Evolutionary conservation across 2,329 filamentous ascomycete species (phyloP).

Genomic region (Sordariomycetes sp.): DNA sequence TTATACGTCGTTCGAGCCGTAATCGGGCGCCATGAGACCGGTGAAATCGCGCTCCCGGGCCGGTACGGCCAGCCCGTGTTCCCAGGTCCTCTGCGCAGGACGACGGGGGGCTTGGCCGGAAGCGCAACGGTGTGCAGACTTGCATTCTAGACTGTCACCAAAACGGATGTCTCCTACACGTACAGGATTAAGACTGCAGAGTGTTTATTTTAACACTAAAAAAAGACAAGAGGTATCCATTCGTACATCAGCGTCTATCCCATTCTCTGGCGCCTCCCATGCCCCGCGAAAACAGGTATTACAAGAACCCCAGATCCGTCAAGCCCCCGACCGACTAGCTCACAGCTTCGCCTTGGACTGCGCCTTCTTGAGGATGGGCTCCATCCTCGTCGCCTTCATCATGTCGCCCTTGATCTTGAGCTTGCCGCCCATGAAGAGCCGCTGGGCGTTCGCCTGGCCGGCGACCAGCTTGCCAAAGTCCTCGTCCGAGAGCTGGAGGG

Average conservation of each 20-base stretch:
- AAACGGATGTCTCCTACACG: background rate
- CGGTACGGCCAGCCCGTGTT: too few relatives aligned
- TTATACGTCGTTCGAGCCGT: too few relatives aligned
- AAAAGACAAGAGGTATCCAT: background rate
- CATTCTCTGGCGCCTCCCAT: background rate
- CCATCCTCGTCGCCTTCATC: conserved; percentile 97
- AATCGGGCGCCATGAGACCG: too few relatives aligned
- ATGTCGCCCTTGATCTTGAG: conserved; percentile 97
- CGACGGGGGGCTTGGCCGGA: too few relatives aligned
- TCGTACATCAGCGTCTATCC: background rate
- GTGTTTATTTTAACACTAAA: background rate
- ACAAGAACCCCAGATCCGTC: background rate
- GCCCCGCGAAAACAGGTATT: background rate
- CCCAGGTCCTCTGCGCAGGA: too few relatives aligned
- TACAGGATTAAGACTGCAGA: background rate
- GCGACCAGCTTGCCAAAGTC: conserved; percentile 77
- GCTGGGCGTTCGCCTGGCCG: conserved; percentile 90
- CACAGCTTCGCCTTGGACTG: conserved; percentile 78
- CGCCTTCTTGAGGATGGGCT: conserved; percentile 83
- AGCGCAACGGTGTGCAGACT: too few relatives aligned
- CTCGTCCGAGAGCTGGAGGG: conserved; percentile 70
- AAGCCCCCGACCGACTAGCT: background rate
- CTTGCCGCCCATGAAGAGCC: conserved; percentile 95
- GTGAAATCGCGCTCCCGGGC: too few relatives aligned
- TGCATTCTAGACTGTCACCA: background rate